Evolutionary conservation across 768 basidiomycete species (phyloP).

Genomic region (Xerocomus brunneocitrinus): DNA sequence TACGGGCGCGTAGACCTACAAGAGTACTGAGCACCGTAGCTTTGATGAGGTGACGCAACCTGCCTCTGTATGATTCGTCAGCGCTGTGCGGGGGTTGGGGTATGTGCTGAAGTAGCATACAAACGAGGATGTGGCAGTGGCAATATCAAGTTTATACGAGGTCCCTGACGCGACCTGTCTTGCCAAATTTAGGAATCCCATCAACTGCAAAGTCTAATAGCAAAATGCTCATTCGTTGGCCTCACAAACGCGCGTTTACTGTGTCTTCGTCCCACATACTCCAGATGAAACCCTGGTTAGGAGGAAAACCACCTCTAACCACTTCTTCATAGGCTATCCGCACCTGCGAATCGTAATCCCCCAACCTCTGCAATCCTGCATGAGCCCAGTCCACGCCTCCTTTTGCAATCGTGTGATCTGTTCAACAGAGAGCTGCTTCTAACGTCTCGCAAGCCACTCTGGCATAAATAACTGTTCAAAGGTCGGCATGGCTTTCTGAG

Average conservation of each 20-base stretch:
- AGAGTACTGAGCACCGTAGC: conserved; percentile 4
- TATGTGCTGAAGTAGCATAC: conserved; percentile 36
- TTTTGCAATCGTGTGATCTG: conserved; percentile 50
- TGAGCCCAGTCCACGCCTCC: conserved; percentile 55
- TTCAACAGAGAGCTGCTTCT: conserved; percentile 39
- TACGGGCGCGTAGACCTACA: conserved; percentile 70
- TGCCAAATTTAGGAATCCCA: background rate
- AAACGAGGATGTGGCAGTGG: background rate
- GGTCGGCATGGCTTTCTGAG: conserved; percentile 1
- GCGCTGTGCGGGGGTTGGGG: conserved; percentile 58
- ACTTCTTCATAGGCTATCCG: conserved; percentile 45
- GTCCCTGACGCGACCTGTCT: background rate
- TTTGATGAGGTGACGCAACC: conserved; percentile 2
- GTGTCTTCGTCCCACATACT: conserved; percentile 53
- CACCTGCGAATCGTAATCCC: conserved; percentile 46
- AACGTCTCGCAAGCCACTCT: conserved; percentile 60
- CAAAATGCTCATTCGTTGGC: no score
- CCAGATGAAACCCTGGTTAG: conserved; percentile 58
- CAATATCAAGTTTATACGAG: no score
- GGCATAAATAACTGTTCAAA: conserved; percentile 63
- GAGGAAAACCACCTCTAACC: conserved; percentile 43
- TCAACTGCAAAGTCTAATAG: background rate
- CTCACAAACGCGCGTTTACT: conserved; percentile 13
- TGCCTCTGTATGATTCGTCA: conserved; percentile 45
- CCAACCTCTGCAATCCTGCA: conserved; percentile 54